These are phyloP conservation scores for Groenewaldozyma sp. DNA, from an alignment of 1,139 yeast genomes.

Conservation along the genomic window DNA sequence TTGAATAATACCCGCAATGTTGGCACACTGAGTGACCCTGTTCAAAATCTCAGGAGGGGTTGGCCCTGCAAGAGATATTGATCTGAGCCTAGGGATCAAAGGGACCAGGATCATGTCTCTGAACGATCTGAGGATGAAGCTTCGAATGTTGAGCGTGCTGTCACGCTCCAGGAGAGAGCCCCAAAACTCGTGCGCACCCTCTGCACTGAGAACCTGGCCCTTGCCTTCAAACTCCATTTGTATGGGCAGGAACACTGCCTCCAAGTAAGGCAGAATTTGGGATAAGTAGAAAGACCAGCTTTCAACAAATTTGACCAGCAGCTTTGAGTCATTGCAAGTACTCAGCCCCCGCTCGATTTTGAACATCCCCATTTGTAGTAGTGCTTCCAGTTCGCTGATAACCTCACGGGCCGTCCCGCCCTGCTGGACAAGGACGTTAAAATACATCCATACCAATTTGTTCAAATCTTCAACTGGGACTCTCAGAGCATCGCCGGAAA, in stretches of 20 bases:
- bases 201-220: conserved; percentile 28
- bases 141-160: conserved; percentile 27
- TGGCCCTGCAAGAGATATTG: neutral
- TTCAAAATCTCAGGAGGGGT: neutral
- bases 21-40: conserved; percentile 46
- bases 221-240: conserved; percentile 41
- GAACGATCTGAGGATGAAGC: conserved; percentile 26
- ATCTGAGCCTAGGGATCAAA: conserved; percentile 35
- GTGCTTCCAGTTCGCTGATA: conserved; percentile 38
- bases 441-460: conserved; percentile 39
- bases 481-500: conserved; percentile 39
- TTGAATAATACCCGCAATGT: conserved; percentile 39
- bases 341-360: conserved; percentile 31
- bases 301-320: conserved; percentile 27
- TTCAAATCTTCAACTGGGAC: conserved; percentile 52
- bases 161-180: conserved; percentile 24
- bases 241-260: conserved; percentile 52
- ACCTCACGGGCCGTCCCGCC: conserved; percentile 34
- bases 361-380: conserved; percentile 37
- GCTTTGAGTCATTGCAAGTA: conserved; percentile 17
- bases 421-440: conserved; percentile 35
- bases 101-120: conserved; percentile 32
- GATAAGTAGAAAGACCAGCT: conserved; percentile 49
- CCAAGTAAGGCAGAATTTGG: conserved; percentile 46
- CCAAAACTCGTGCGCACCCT: conserved; percentile 34